Conservation (phyloP, 345 rosid species). For the Reutealis trisperma region DNA sequence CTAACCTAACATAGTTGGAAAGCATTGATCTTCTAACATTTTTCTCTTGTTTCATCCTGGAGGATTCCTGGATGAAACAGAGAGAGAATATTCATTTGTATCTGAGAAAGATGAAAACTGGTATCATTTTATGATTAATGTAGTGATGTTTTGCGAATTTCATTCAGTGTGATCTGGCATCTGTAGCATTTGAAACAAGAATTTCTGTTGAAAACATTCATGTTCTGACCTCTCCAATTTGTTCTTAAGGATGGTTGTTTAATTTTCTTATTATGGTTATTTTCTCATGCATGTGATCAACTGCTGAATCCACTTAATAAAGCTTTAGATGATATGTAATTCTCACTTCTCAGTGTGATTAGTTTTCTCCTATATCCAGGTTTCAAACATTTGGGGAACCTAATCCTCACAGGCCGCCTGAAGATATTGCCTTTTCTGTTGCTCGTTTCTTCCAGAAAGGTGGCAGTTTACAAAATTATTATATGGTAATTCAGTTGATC, state of each 20-base stretch:
- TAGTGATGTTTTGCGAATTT: background rate
- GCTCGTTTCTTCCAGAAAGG: slow-evolving; percentile 94
- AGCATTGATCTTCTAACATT: no score
- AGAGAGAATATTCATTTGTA: background rate
- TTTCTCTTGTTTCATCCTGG: no score
- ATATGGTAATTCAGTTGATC: slow-evolving; percentile 62
- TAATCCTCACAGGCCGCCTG: slow-evolving; percentile 90
- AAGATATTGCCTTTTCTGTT: slow-evolving; percentile 84
- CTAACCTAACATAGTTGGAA: no score
- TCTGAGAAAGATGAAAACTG: background rate
- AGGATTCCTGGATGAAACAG: background rate
- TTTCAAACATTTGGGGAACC: slow-evolving; percentile 86
- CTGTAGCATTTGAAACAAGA: background rate
- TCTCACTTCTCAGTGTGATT: slow-evolving; percentile 1
- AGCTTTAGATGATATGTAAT: background rate
- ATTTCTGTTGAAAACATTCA: background rate
- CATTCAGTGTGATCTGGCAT: background rate
- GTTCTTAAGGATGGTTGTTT: background rate
- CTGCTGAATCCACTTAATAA: background rate
- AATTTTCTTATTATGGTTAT: background rate
- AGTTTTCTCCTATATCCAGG: slow-evolving; percentile 39
- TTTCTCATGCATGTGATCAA: background rate
- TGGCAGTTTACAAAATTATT: slow-evolving; percentile 83
- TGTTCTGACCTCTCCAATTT: background rate
- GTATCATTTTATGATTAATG: no score